A percentile compares a stretch with the other conserved stretches of the same genome.
Conservation (phyloP, 257 asterid genomes). For the Lavandula angustifolia region DNA sequence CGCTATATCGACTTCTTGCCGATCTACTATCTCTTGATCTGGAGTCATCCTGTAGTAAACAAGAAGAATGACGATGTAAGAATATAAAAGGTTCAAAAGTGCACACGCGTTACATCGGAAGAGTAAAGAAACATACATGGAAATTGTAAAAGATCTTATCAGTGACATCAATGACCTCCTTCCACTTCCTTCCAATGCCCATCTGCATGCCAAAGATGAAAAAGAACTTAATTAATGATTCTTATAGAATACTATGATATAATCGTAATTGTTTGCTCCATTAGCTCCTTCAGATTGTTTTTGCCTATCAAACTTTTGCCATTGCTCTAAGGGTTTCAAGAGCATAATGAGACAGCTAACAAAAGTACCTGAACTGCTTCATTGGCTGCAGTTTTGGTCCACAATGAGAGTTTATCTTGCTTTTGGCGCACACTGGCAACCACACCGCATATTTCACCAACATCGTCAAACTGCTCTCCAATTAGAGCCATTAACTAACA, state of each 20-base stretch:
- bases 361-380: constrained; percentile 84
- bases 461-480: constrained; percentile 79
- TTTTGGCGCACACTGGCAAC: constrained; percentile 80
- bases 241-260: not conserved
- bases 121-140: constrained; percentile 50
- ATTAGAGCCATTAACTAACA: constrained; percentile 67
- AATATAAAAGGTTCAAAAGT: not conserved
- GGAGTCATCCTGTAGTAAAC: constrained; percentile 70
- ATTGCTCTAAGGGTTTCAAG: too few species aligned
- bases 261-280: too few species aligned
- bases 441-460: constrained; percentile 81
- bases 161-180: constrained; percentile 63
- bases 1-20: constrained; percentile 54
- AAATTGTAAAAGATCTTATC: constrained; percentile 66
- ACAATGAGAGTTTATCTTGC: constrained; percentile 82
- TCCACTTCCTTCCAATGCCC: constrained; percentile 96
- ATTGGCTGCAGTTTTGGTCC: constrained; percentile 92
- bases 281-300: too few species aligned
- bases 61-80: constrained; percentile 16
- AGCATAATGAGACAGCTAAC: not conserved
- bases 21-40: constrained; percentile 46
- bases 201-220: constrained; percentile 48
- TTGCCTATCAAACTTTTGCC: too few species aligned
- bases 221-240: not conserved
- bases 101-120: not conserved